Evolutionary conservation across 345 rosid genomes (phyloP).

Genomic region (Salix exigua): DNA sequence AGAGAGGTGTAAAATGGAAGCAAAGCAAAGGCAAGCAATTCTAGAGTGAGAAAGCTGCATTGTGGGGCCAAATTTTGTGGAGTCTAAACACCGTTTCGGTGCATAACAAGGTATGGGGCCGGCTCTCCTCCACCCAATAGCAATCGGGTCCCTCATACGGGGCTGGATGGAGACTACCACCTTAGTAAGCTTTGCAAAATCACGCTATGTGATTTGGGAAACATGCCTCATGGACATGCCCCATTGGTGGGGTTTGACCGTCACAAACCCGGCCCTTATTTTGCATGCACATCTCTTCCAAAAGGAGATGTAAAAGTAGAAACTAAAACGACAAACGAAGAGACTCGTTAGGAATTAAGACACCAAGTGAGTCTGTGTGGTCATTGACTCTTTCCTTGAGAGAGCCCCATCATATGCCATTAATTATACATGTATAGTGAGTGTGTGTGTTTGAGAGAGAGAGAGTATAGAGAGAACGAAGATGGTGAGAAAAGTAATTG

Average conservation of each 20-base stretch:
- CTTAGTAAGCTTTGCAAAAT: slow-evolving; percentile 24
- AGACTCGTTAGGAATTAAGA: slow-evolving; percentile 36
- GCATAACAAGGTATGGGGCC: slow-evolving; percentile 48
- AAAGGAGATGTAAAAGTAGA: slow-evolving; percentile 2
- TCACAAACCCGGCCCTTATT: slow-evolving; percentile 4
- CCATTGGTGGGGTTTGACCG: slow-evolving; percentile 27
- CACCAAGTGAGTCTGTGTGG: slow-evolving; percentile 41
- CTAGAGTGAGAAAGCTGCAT: slow-evolving; percentile 37
- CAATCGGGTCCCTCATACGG: slow-evolving; percentile 23
- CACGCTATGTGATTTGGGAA: slow-evolving; percentile 32
- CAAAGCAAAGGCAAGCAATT: slow-evolving; percentile 43
- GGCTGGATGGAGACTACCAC: slow-evolving; percentile 26
- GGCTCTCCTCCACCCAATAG: slow-evolving; percentile 12
- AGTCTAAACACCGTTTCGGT: slow-evolving; percentile 29
- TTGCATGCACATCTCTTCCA: slow-evolving; percentile 1
- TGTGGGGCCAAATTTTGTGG: slow-evolving; percentile 28
- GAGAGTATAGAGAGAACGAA: slow-evolving; percentile 5
- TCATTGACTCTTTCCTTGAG: slow-evolving; percentile 39
- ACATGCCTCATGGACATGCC: slow-evolving; percentile 22
- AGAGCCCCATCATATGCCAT: slow-evolving; percentile 31
- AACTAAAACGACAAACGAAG: background rate
- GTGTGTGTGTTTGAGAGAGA: background rate
- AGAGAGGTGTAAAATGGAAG: slow-evolving; percentile 53
- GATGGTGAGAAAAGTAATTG: slow-evolving; percentile 37
- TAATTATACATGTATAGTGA: slow-evolving; percentile 21